Percentiles rank a stretch among this genome's conserved stretches.
Evolutionary conservation across 495 filamentous ascomycete genomes (phyloP).

Genomic region (Apodospora peruviana): DNA sequence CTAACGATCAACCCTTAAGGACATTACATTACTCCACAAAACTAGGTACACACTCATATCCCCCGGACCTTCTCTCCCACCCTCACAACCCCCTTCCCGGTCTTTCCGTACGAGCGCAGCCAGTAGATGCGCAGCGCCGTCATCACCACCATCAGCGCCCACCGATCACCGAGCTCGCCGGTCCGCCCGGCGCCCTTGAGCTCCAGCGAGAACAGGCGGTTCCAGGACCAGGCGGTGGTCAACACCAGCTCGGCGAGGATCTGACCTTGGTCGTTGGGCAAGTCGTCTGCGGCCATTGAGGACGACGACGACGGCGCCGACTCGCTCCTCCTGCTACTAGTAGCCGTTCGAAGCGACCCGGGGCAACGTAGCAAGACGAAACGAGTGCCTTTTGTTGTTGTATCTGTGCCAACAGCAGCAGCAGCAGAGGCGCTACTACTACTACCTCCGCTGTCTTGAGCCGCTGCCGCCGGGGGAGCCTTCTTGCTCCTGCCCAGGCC

Average conservation of each 20-base stretch:
- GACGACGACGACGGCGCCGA: no score
- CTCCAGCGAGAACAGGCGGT: constrained; percentile 9
- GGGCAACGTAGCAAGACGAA: not conserved
- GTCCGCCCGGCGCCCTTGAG: constrained; percentile 6
- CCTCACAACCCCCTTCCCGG: constrained; percentile 2
- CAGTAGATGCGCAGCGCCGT: constrained; percentile 8
- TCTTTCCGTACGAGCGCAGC: constrained; percentile 6
- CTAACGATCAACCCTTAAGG: no score
- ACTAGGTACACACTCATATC: not conserved
- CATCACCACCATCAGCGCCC: constrained; percentile 10
- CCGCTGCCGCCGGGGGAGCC: not conserved
- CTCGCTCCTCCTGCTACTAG: no score
- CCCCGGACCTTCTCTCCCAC: constrained; percentile 1
- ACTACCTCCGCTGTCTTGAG: no score
- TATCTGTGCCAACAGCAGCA: not conserved
- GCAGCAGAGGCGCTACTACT: not conserved
- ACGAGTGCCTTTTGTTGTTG: not conserved
- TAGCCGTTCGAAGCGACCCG: no score
- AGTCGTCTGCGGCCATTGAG: not conserved
- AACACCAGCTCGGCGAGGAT: constrained; percentile 5
- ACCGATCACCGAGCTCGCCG: constrained; percentile 11
- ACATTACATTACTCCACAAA: no score
- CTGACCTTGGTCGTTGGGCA: not conserved
- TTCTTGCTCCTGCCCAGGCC: not conserved
- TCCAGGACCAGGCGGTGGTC: not conserved